phyloP scores from a whole-genome alignment of 2,329 filamentous ascomycete genomes.

The Keithomyces neogunnii region DNA sequence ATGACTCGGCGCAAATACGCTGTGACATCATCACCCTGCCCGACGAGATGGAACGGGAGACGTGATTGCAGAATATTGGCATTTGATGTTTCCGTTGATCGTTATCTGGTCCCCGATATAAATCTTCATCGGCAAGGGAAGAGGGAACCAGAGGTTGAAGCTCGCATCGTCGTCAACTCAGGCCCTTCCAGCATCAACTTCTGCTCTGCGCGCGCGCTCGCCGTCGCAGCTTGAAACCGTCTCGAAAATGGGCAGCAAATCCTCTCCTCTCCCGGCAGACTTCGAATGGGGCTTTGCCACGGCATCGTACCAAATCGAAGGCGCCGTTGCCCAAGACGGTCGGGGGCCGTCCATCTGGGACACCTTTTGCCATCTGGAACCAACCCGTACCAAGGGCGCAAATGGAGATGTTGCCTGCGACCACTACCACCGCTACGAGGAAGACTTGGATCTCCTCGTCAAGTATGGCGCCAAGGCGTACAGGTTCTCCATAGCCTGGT shows the following conservation, averaged over 20 bases:
- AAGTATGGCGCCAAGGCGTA: conserved; percentile 50
- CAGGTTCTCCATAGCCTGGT: conserved; percentile 56
- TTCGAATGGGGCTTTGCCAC: conserved; percentile 35
- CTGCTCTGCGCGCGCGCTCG: not conserved
- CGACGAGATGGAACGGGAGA: not conserved
- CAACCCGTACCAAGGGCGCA: conserved; percentile 28
- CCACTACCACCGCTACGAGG: conserved; percentile 31
- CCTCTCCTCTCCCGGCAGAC: conserved; percentile 20
- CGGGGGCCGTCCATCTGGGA: conserved; percentile 36
- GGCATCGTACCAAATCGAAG: conserved; percentile 36
- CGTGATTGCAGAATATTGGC: not conserved
- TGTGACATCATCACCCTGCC: not conserved
- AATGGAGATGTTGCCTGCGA: conserved; percentile 39
- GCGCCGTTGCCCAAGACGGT: conserved; percentile 30
- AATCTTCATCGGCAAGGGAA: too few species aligned
- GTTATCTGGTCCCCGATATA: too few species aligned
- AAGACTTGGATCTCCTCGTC: conserved; percentile 53
- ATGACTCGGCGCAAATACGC: not conserved
- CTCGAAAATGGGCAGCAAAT: conserved; percentile 6
- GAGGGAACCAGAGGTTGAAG: too few species aligned
- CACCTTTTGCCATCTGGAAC: conserved; percentile 29
- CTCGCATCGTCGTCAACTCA: too few species aligned
- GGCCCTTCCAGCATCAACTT: not conserved
- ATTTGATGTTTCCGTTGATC: not conserved
- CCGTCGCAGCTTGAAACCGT: not conserved